Conservation (phyloP, 2,329 filamentous ascomycete species). For the Paecilomyces sp. region DNA sequence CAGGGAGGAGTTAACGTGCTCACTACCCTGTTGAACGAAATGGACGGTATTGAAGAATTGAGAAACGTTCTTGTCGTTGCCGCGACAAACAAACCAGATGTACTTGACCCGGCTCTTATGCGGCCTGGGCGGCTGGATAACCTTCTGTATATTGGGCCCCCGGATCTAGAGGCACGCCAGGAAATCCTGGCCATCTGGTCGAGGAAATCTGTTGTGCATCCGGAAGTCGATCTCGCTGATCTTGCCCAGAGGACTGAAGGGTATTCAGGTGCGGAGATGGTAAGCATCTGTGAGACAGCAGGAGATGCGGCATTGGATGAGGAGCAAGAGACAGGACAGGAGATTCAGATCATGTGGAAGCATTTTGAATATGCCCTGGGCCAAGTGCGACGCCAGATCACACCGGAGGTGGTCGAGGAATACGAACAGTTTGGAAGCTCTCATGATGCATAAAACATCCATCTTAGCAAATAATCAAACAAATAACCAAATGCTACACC, state of each 20-base stretch:
- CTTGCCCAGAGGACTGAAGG: constrained; percentile 64
- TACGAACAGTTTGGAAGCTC: constrained; percentile 50
- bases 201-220: constrained; percentile 50
- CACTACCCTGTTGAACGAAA: constrained; percentile 83
- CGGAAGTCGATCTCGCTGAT: constrained; percentile 58
- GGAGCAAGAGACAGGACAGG: constrained; percentile 36
- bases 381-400: constrained; percentile 52
- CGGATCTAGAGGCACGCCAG: constrained; percentile 62
- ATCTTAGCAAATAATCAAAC: not conserved
- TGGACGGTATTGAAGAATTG: constrained; percentile 86
- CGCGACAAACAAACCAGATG: constrained; percentile 84
- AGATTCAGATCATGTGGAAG: constrained; percentile 28
- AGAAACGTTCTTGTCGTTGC: constrained; percentile 80
- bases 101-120: constrained; percentile 77
- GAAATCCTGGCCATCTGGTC: constrained; percentile 69
- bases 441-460: constrained; percentile 6
- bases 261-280: constrained; percentile 80
- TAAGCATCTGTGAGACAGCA: constrained; percentile 49
- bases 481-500: not conserved
- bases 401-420: constrained; percentile 48
- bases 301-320: constrained; percentile 47
- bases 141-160: constrained; percentile 78
- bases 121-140: constrained; percentile 80
- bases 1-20: constrained; percentile 67
- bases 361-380: constrained; percentile 39